Conservation (phyloP, 2,329 filamentous ascomycete species). For the Fusarium equiseti region DNA sequence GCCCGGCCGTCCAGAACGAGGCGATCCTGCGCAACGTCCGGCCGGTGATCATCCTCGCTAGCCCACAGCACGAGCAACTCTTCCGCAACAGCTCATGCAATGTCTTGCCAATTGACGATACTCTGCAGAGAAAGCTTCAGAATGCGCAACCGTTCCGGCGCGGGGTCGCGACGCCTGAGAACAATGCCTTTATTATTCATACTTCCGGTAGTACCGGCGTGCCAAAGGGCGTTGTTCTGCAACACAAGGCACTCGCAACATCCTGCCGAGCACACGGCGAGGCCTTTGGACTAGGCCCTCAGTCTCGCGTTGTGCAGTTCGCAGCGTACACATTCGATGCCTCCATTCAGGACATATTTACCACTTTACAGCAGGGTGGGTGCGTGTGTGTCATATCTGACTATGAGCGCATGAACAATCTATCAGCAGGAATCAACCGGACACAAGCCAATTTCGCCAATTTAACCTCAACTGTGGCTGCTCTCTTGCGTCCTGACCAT, state of each 20-base stretch:
- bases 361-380: constrained; percentile 6
- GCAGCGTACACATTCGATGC: constrained; percentile 11
- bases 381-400: constrained; percentile 12
- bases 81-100: constrained; percentile 11
- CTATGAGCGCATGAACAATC: constrained; percentile 10
- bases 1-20: constrained; percentile 11
- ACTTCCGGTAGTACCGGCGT: constrained; percentile 14
- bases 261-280: constrained; percentile 26
- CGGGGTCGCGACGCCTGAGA: constrained; percentile 6
- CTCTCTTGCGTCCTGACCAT: constrained; percentile 12
- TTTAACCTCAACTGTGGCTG: constrained; percentile 13
- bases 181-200: constrained; percentile 17
- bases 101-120: constrained; percentile 12
- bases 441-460: constrained; percentile 11
- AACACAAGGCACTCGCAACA: constrained; percentile 13
- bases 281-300: constrained; percentile 11
- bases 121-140: constrained; percentile 11
- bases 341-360: constrained; percentile 7
- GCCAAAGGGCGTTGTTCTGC: constrained; percentile 61
- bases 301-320: constrained; percentile 12
- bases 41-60: constrained; percentile 5
- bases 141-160: constrained; percentile 11
- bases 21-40: constrained; percentile 7
- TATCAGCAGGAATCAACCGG: constrained; percentile 12
- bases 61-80: constrained; percentile 6